These are phyloP conservation scores for Arthrobotrys megalospora DNA, from an alignment of 2,329 filamentous ascomycete species.

Conservation along the genomic window DNA sequence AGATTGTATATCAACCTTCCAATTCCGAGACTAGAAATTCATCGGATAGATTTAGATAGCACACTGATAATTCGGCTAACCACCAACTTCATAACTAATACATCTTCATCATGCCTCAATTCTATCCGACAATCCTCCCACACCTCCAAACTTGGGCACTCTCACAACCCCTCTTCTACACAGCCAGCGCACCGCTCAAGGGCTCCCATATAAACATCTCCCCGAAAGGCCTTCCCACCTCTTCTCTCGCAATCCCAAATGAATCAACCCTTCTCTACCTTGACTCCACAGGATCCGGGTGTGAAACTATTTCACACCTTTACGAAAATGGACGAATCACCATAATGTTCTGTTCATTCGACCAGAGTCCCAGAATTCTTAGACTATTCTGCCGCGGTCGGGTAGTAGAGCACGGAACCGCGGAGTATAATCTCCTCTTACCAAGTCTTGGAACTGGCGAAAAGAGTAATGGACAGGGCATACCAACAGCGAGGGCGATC, in stretches of 20 bases:
- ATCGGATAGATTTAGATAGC: too few relatives aligned
- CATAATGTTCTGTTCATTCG: conserved; percentile 81
- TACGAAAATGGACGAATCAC: conserved; percentile 84
- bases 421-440: conserved; percentile 69
- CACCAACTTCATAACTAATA: not conserved
- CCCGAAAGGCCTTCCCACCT: conserved; percentile 78
- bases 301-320: conserved; percentile 81
- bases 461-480: conserved; percentile 50
- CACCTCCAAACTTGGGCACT: conserved; percentile 77
- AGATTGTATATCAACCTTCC: too few relatives aligned
- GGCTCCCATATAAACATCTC: conserved; percentile 79
- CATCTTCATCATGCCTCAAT: conserved; percentile 73
- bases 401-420: conserved; percentile 75
- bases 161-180: conserved; percentile 81
- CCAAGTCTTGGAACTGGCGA: conserved; percentile 68
- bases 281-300: conserved; percentile 81
- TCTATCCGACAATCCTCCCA: conserved; percentile 72
- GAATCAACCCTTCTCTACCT: conserved; percentile 71
- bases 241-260: conserved; percentile 76
- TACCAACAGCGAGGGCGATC: conserved; percentile 74
- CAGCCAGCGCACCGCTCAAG: conserved; percentile 77
- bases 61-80: too few relatives aligned
- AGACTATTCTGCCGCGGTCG: conserved; percentile 75
- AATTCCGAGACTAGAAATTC: too few relatives aligned
- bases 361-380: conserved; percentile 74